Conservation (phyloP, 352 stramenopile species). For the Globisporangium mamillatum region DNA sequence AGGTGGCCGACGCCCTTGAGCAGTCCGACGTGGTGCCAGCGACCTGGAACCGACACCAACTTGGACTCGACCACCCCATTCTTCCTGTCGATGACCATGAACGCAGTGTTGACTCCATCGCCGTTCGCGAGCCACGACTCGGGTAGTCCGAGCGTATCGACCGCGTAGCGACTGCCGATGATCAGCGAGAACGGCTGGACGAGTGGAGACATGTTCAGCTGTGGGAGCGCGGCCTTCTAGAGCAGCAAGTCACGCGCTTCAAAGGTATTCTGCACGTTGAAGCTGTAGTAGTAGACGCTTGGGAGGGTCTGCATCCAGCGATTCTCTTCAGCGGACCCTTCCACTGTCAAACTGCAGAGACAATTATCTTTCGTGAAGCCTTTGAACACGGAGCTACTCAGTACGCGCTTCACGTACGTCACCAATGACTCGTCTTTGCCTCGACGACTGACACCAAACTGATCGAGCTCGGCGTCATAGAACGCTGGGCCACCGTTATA, state of each 20-base stretch:
- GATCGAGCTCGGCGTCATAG: constrained; percentile 20
- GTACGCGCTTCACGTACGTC: constrained; percentile 10
- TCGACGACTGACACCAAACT: constrained; percentile 8
- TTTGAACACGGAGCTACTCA: constrained; percentile 6
- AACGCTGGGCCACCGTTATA: constrained; percentile 1
- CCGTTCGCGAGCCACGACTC: constrained; percentile 28
- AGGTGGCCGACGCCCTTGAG: constrained; percentile 16
- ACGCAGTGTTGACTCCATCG: constrained; percentile 24
- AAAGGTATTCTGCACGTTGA: constrained; percentile 12
- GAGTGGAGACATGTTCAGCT: constrained; percentile 8
- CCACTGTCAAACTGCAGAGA: constrained; percentile 10
- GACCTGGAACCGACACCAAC: constrained; percentile 2
- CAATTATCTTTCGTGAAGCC: constrained; percentile 10
- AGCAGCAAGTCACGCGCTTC: not conserved
- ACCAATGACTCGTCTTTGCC: constrained; percentile 6
- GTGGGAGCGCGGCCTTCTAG: constrained; percentile 12
- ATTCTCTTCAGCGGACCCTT: constrained; percentile 11
- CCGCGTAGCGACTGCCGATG: constrained; percentile 11
- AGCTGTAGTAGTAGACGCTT: constrained; percentile 23
- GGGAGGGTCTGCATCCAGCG: constrained; percentile 18
- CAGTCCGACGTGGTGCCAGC: constrained; percentile 17
- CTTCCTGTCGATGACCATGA: constrained; percentile 10
- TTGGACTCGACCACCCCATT: constrained; percentile 10
- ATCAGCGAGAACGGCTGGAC: constrained; percentile 8
- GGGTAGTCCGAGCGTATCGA: constrained; percentile 14